Conservation (phyloP, 192 early-diverging fungal species). For the Coemansia sp. region DNA sequence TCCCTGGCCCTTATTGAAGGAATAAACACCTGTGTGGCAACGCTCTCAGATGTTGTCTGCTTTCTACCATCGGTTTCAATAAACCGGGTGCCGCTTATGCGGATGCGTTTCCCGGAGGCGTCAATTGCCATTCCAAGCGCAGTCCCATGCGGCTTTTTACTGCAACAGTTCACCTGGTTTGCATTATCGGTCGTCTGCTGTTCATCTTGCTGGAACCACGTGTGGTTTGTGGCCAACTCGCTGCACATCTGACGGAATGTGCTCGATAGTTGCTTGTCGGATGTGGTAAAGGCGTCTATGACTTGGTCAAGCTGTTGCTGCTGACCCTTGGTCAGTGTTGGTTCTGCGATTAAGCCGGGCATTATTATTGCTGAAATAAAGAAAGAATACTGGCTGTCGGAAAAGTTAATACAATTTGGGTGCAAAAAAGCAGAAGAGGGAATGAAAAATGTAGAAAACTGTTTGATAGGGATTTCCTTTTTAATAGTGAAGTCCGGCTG, state of each 20-base stretch:
- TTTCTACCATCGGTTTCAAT: conserved; percentile 52
- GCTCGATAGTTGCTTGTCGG: conserved; percentile 15
- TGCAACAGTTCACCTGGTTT: conserved; percentile 55
- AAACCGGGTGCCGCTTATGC: conserved; percentile 78
- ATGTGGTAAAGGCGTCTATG: conserved; percentile 22
- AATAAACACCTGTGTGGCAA: conserved; percentile 55
- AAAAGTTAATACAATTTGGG: background rate
- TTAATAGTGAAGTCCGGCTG: no score
- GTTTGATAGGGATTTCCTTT: no score
- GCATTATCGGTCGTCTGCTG: conserved; percentile 57
- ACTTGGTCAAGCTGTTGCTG: conserved; percentile 55
- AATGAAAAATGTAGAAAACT: no score
- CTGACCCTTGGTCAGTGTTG: conserved; percentile 44
- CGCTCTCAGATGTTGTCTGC: conserved; percentile 20
- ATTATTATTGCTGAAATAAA: conserved; percentile 6
- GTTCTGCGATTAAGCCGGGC: conserved; percentile 8
- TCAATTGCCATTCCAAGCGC: conserved; percentile 87
- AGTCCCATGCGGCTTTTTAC: conserved; percentile 64
- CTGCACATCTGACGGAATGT: conserved; percentile 49
- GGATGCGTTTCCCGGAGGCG: conserved; percentile 64
- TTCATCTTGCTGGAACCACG: conserved; percentile 67
- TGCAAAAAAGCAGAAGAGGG: no score
- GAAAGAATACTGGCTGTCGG: background rate
- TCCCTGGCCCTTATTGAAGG: conserved; percentile 49
- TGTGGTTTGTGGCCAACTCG: conserved; percentile 51